Conservation (phyloP, 2,329 filamentous ascomycete species). For the Apiospora malaysiana region DNA sequence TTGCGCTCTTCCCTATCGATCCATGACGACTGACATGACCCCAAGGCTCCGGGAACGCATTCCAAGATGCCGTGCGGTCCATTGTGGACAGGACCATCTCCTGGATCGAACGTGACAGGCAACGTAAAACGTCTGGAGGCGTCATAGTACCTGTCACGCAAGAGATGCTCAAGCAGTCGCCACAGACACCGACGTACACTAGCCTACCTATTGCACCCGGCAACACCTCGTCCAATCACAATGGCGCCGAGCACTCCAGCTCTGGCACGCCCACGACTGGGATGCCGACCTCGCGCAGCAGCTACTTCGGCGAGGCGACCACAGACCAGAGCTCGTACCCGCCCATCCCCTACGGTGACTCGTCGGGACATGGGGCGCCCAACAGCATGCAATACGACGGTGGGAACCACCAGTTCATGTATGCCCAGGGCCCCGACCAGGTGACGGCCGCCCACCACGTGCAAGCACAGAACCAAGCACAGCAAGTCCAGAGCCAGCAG, state of each 20-base stretch:
- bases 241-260: conserved; percentile 30
- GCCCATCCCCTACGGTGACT: conserved; percentile 35
- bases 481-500: conserved; percentile 32
- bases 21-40: background rate
- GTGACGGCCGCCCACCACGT: conserved; percentile 35
- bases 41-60: conserved; percentile 50
- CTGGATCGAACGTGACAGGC: conserved; percentile 59
- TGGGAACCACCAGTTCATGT: conserved; percentile 36
- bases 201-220: conserved; percentile 30
- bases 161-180: conserved; percentile 39
- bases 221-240: conserved; percentile 28
- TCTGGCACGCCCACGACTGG: conserved; percentile 33
- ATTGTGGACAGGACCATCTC: conserved; percentile 58
- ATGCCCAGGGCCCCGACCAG: conserved; percentile 34
- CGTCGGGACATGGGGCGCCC: conserved; percentile 30
- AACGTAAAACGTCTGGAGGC: conserved; percentile 38
- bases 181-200: conserved; percentile 36
- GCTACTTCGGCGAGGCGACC: conserved; percentile 35
- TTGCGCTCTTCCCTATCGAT: background rate
- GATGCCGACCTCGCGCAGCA: conserved; percentile 32
- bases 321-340: conserved; percentile 36
- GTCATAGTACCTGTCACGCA: conserved; percentile 32
- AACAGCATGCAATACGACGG: conserved; percentile 35
- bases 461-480: conserved; percentile 32
- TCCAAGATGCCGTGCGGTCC: conserved; percentile 50